A percentile compares a stretch with the other conserved stretches of the same genome.
Conservation (phyloP, 164 flowering plant genomes). For the Aristolochia fimbriata region DNA sequence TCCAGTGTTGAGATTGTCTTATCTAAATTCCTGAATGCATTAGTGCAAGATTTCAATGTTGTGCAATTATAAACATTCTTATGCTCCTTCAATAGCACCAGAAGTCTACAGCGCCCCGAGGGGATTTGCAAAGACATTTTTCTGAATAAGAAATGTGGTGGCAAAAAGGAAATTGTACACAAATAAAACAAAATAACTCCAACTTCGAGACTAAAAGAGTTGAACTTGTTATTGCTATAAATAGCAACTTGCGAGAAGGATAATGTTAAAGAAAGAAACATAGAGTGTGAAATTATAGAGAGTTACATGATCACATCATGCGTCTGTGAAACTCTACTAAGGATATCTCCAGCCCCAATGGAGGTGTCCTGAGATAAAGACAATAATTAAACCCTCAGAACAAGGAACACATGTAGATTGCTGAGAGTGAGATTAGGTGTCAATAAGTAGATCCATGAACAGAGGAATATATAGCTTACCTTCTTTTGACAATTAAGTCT, state of each 20-base stretch:
- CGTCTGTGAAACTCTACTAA: conserved; percentile 63
- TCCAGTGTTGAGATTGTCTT: conserved; percentile 77
- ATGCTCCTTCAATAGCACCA: not conserved
- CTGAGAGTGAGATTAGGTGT: not conserved
- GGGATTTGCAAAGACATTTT: too few species aligned
- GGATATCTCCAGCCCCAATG: conserved; percentile 38
- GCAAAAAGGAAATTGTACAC: too few species aligned
- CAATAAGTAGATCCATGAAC: conserved; percentile 1
- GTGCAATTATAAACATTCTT: not conserved
- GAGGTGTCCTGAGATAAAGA: conserved; percentile 36
- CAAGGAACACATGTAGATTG: not conserved
- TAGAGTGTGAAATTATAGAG: conserved; percentile 5
- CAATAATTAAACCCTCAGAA: not conserved
- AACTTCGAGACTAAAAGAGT: too few species aligned
- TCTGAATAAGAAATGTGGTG: not conserved
- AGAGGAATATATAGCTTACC: conserved; percentile 27
- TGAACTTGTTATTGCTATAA: too few species aligned
- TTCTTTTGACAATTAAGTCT: conserved; percentile 47
- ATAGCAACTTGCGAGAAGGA: not conserved
- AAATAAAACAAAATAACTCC: too few species aligned
- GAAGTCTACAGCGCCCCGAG: not conserved
- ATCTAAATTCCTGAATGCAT: conserved; percentile 64
- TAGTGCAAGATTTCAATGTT: not conserved
- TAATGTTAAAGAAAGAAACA: not conserved
- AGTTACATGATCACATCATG: conserved; percentile 63